Base-by-base conservation (phyloP, 148 eudicot genomes). In the Bassia scoparia region DNA sequence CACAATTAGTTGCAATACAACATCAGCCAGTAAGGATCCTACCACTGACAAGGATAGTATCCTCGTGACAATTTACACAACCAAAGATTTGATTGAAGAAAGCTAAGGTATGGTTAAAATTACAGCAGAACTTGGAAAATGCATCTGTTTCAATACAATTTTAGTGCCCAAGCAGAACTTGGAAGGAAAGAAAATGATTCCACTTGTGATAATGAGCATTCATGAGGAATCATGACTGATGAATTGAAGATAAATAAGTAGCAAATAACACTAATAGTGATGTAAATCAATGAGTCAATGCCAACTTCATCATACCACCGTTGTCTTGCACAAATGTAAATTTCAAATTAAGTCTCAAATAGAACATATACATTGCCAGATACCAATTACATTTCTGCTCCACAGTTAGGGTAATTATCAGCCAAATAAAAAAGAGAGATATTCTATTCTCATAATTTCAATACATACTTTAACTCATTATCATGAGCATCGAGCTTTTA, bases 1-100 rank as follows among this genome's bases (percentile, higher is more conserved):
- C 58, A 59, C 30, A 35, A 35, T 76, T 59, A 81, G 67, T 34
- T 62, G 29, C 37, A 38, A 41, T 48, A 54, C 1, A 30, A 33
- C 34, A 33, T 26, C 31, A 61, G 23, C 16, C 17, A 50, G 16
- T 35, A 11, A 54, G 23, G n/a, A 37, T 67, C 29, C 58, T 41
- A 30, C 24, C 72, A 67, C 21, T 21, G 70, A 23, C 24, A 31
- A 15, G 35, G 49, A 49, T 23, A 67, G 30, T 67, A 43, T 67
- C 37, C 67, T 46, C 52, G 18, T 31, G 58, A 59, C 12, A 53
- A 24, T 35, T 17, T 41, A 33, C 26, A 59, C 37, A 48, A 46
- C 33, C 58, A 31, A 24, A 49, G 8, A 54, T 37, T 38, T 24
- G 52, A 9, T 18, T 18, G 27, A 56, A 67, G 24, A 14, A 74